Evolutionary conservation across 345 rosid species (phyloP).

Genomic region (Citrus reticulata): DNA sequence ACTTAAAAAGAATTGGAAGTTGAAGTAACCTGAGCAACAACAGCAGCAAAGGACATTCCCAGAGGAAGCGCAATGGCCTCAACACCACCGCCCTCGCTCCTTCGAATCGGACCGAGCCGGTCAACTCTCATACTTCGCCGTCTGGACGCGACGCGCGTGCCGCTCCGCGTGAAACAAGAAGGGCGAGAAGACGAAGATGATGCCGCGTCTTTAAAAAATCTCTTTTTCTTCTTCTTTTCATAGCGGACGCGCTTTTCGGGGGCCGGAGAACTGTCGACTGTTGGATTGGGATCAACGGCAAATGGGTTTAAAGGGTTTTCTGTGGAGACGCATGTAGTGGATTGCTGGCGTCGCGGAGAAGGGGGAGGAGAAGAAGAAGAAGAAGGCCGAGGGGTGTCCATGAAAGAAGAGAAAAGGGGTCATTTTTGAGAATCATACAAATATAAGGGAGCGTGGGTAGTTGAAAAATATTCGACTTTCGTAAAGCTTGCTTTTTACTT

Average conservation of each 20-base stretch:
- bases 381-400: slow-evolving; percentile 30
- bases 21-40: slow-evolving; percentile 70
- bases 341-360: slow-evolving; percentile 1
- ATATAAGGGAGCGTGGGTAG: not conserved
- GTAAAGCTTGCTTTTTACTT: too few species aligned
- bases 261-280: slow-evolving; percentile 1
- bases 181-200: slow-evolving; percentile 35
- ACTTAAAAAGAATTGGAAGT: slow-evolving; percentile 3
- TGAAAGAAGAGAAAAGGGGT: slow-evolving; percentile 10
- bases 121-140: slow-evolving; percentile 39
- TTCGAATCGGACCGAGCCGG: slow-evolving; percentile 32
- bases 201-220: slow-evolving; percentile 16
- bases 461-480: not conserved
- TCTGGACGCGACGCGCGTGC: slow-evolving; percentile 24
- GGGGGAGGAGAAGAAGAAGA: not conserved
- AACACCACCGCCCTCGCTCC: slow-evolving; percentile 29
- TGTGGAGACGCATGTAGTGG: not conserved
- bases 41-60: slow-evolving; percentile 92
- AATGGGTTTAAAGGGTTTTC: slow-evolving; percentile 11
- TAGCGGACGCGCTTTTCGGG: not conserved
- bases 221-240: slow-evolving; percentile 29
- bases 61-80: slow-evolving; percentile 81
- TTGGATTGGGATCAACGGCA: slow-evolving; percentile 20
- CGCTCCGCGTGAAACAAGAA: slow-evolving; percentile 21
- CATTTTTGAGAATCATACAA: not conserved